Base-by-base conservation (phyloP, 129 eudicot species). In the Kitagawia praeruptora region DNA sequence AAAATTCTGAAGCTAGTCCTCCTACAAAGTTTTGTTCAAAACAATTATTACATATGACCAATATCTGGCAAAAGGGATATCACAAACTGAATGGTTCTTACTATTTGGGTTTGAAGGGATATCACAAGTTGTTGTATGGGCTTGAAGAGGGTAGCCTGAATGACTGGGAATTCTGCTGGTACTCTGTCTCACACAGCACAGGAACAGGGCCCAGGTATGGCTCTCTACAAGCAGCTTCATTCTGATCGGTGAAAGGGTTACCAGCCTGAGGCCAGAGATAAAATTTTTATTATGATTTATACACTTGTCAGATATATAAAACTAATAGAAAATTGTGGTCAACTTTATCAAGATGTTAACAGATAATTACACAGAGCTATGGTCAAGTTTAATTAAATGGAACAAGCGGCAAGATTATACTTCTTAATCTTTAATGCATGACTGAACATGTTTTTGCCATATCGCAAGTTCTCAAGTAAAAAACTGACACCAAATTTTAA, bases 101-200 rank as follows among this genome's bases (percentile, higher is more conserved):
- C 98, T 96, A 82, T 85, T 45, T 69, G 87, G 86, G 8, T 88
- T 93, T 34, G 16, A 25, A 45, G n/a, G n/a, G n/a, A 2, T 8
- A 7, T 89, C 91, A 70, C 88, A 95, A 95, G 82, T 95, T 89
- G 73, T 95, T 97, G 28, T 87, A 95, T 45, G 99, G 99, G 77
- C 96, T 90, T 70, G 97, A 86, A 41, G 97, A 87, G 40, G 99
- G 99, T 69, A 95, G 85, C 77, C 80, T 92, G 82, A 89, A 88
- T 64, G 85, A 74, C 44, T 87, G 89, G 19, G 91, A 88, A 78
- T 82, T 45, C 53, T 87, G 75, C 66, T 89, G 89, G 81, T 75
- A 82, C 61, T 92, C 90, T 31, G 88, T 48, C 12, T 87, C 88
- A 83, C 91, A 90, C 41, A 80, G 71, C 79, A 77, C 75, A 10